Evolutionary conservation across 2,329 filamentous ascomycete species (phyloP), one percentile per base, ranked within the genome.

Genomic region (Hymenoscyphus albidus): DNA sequence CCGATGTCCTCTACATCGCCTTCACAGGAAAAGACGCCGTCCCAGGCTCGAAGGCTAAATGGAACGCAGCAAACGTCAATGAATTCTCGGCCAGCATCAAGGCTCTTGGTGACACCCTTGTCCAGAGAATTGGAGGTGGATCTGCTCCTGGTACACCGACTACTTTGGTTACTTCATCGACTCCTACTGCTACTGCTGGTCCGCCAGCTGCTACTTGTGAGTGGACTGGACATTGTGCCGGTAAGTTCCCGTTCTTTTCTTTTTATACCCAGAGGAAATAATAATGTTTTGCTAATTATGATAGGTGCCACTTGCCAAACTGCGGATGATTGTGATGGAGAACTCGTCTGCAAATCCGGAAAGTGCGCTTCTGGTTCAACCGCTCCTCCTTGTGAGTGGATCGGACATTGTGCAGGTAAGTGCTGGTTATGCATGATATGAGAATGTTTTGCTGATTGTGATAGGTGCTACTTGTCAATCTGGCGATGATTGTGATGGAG

Each of bases 1-100:
- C 84, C 40, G 85, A 89, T 72, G 83, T 89, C 0, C 74, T 89
- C 42, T 89, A 84, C 73, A 78, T 89, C 59, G 87, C 83, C 0
- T 89, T 89, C 70, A 78, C 78, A 0, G 85, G 85, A 1, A 63
- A 74, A 0, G 80, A 83, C 5, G 85, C 87, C 0, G 83, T 87
- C 0, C 85, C 85, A 0, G 85, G 85, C 0, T 74, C 77, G 13
- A 72, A 79, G 22, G 86, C 86, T 0, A 76, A 80, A 38, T 89
- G 86, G 86, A 75, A 76, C 9, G 83, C 85, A 0, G 71, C 73
- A 6, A 80, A 74, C 66, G 81, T 77, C 32, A 74, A 75, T 9
- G 78, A 80, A 16, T 88, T 88, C 67, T 80, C 84, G 73, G 74
- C 68, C n/a, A 86, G 82, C 70, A 81, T 88, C 62, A 73, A 77